These are phyloP conservation scores for Rhizophagus clarus DNA, from an alignment of 192 early-diverging fungal species.

Conservation along the genomic window DNA sequence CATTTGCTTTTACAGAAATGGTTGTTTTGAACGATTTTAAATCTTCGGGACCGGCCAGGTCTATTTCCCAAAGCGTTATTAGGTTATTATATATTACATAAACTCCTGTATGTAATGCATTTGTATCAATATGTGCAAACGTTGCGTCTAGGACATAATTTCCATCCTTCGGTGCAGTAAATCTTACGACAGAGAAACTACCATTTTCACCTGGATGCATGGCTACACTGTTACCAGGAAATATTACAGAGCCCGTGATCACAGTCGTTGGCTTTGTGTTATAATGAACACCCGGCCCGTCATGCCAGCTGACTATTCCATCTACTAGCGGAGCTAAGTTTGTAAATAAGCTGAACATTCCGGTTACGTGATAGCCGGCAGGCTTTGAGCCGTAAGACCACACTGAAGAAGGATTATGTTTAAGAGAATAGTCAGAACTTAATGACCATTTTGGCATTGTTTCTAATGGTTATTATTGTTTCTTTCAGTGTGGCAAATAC, in stretches of 20 bases:
- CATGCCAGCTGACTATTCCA: no score
- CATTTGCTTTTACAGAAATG: not conserved
- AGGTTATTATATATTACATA: slow-evolving; percentile 5
- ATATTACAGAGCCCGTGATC: no score
- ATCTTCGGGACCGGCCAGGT: not conserved
- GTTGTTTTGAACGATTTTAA: not conserved
- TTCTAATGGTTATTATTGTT: no score
- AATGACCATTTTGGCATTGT: no score
- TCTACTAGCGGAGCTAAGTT: no score
- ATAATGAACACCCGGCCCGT: slow-evolving; percentile 5
- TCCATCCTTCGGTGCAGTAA: no score
- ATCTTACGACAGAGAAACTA: not conserved
- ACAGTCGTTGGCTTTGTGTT: not conserved
- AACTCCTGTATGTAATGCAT: not conserved
- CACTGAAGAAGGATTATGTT: not conserved
- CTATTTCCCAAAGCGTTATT: not conserved
- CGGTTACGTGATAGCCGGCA: not conserved
- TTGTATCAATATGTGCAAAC: not conserved
- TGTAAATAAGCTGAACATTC: no score
- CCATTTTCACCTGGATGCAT: not conserved
- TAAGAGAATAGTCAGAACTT: no score
- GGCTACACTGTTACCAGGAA: not conserved
- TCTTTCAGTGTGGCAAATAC: no score
- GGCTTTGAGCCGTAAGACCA: not conserved
- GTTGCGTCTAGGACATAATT: not conserved